Evolutionary conservation across 169 alveolate genomes (phyloP), one percentile per base, ranked within the genome.

Genomic region (Plasmodium cynomolgi): DNA sequence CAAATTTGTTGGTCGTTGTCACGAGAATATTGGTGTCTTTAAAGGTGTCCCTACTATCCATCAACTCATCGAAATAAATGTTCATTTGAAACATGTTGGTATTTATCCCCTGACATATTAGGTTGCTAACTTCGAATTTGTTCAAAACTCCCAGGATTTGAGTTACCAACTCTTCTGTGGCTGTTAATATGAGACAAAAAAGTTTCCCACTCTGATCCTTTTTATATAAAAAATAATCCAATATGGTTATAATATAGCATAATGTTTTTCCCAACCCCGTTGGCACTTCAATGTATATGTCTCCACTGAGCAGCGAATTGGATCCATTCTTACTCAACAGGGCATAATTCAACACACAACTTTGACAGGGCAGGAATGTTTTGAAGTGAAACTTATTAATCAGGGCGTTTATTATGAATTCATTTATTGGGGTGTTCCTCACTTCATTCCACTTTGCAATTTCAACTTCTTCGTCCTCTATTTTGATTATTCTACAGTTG

Each of bases 141-240:
- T 84, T 95, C 56, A 97, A 96, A 81, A 98, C 98, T 73, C 96
- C 95, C 83, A 97, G 95, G 23, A 98, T 97, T 95, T 98, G 97
- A 37, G 95, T 95, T 2, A 99, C 99, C 74, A 98, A 96, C 92
- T 98, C 99, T 94, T 99, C 97, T 17, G 99, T 96, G 41, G 99
- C 99, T 50, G 98, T 97, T 47, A 98, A 82, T 37, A 98, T 96
- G 31, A 98, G 83, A 17, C 97, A 98, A 71, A 92, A 95, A 54
- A 95, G 84, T 68, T 62, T 54, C 23, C 86, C 77, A 68, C 1
- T 68, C 6, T 68, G 90, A 29, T 81, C 95, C 26, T 91, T 81
- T 26, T 93, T 79, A 50, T 26, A 80, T 47, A 93, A 92, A 39
- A 92, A 81, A 83, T 95, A 95, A 82, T 95, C 95, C 74, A 93